Evolutionary conservation across 192 early-diverging fungal genomes (phyloP), one percentile per base, ranked within the genome.

Genomic region (Podila epigama): DNA sequence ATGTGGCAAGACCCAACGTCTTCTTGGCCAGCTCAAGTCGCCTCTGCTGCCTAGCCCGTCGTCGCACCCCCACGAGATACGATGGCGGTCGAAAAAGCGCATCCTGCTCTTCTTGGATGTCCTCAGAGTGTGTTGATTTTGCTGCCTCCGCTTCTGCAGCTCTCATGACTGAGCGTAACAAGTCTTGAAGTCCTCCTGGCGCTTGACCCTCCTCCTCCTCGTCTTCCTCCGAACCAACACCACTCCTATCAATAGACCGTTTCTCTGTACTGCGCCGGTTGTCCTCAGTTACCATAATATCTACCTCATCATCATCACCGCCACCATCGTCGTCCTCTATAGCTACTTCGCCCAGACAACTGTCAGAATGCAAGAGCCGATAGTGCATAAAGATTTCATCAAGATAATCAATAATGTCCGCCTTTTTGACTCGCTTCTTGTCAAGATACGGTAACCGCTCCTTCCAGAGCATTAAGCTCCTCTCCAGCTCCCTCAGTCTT

Each of bases 321-420:
- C 28, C n/a, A 10, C 18, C 5, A 1, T 33, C 32, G 11, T n/a
- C 12, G 28, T 32, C 53, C 40, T 75, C 65, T 9, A 75, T 25
- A 28, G 41, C 6, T 5, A 29, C 36, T 65, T 65, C 66, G 5
- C 66, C 35, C 22, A n/a, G 28, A 25, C 22, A n/a, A 33, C 67
- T 75, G 12, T 66, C 39, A 16, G 66, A 52, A 1, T 75, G 27
- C 10, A 75, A 31, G 34, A 58, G 64, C 4, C 65, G 63, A 67
- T 67, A 75, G 16, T 68, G 56, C 20, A 50, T 48, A 33, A 75
- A 27, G 27, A 75, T 60, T 25, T 75, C 71, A 15, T 63, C 71
- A 40, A 61, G 27, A 22, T 51, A 63, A 10, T 63, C 66, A 2
- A 67, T 54, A n/a, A 75, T 51, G 33, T 75, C 51, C 2, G 31